Evolutionary conservation across 2,329 filamentous ascomycete genomes (phyloP).

Genomic region (Ceratocystis cubensis): DNA sequence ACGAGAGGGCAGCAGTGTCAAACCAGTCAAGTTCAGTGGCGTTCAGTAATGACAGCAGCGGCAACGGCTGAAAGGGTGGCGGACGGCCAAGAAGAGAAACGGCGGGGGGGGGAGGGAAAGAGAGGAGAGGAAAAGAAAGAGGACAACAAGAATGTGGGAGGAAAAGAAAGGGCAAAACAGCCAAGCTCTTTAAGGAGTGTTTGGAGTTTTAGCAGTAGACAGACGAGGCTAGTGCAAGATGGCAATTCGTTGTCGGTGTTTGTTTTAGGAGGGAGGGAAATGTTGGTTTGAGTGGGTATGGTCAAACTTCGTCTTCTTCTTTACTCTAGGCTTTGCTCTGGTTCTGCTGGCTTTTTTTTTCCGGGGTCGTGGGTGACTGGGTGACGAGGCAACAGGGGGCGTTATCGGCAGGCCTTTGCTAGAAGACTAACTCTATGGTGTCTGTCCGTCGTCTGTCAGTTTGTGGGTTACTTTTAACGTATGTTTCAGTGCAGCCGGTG

Average conservation of each 20-base stretch:
- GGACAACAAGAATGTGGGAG: not conserved
- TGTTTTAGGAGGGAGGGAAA: not conserved
- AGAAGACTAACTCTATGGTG: not conserved
- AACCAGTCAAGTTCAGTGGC: too few species aligned
- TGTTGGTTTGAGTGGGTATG: not conserved
- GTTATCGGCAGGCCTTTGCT: constrained; percentile 9
- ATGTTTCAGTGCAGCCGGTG: not conserved
- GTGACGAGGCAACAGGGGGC: constrained; percentile 12
- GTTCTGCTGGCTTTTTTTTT: constrained; percentile 7
- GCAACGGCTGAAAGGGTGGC: not conserved
- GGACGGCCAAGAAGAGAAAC: not conserved
- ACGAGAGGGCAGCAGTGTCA: not conserved
- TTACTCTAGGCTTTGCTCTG: not conserved
- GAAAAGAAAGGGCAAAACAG: not conserved
- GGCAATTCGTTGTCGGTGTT: not conserved
- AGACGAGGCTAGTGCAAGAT: constrained; percentile 1
- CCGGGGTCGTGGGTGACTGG: not conserved
- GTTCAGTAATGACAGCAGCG: not conserved
- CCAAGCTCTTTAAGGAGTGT: not conserved
- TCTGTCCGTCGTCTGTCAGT: not conserved
- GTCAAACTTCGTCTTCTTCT: not conserved
- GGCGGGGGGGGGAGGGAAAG: not conserved
- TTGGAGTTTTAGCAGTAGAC: not conserved
- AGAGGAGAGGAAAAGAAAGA: not conserved
- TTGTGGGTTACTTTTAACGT: not conserved